Evolutionary conservation across 495 filamentous ascomycete species (phyloP).

Genomic region (Gamarada debralockiae): DNA sequence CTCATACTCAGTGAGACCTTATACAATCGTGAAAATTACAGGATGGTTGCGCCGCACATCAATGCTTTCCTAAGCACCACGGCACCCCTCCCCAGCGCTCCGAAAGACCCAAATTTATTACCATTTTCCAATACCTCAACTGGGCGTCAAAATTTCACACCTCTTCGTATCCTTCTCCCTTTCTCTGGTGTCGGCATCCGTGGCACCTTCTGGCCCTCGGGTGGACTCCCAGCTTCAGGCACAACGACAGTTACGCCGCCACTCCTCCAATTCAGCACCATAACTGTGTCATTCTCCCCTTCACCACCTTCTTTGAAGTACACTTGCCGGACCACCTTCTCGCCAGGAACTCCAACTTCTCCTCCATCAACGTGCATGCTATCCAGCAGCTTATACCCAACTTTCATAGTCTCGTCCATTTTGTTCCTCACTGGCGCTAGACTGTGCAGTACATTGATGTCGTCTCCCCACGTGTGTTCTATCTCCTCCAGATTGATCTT

Average conservation of each 20-base stretch:
- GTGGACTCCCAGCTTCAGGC: too few species aligned
- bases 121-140: too few species aligned
- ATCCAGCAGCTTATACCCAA: constrained; percentile 16
- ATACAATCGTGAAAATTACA: too few species aligned
- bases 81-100: too few species aligned
- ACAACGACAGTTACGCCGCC: background rate
- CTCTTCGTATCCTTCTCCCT: too few species aligned
- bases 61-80: too few species aligned
- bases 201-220: too few species aligned
- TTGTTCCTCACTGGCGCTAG: constrained; percentile 11
- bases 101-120: too few species aligned
- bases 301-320: constrained; percentile 20
- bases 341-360: background rate
- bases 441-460: constrained; percentile 19
- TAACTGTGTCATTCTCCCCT: constrained; percentile 17
- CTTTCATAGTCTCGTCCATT: constrained; percentile 11
- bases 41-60: too few species aligned
- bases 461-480: constrained; percentile 23
- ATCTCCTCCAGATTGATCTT: constrained; percentile 20
- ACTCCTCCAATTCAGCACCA: constrained; percentile 21
- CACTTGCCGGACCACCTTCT: constrained; percentile 20
- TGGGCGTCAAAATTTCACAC: too few species aligned
- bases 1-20: too few species aligned
- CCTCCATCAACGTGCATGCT: constrained; percentile 9
- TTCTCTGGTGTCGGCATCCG: too few species aligned